Evolutionary conservation across 2,329 filamentous ascomycete genomes (phyloP).

Genomic region (Epichloe sibirici): DNA sequence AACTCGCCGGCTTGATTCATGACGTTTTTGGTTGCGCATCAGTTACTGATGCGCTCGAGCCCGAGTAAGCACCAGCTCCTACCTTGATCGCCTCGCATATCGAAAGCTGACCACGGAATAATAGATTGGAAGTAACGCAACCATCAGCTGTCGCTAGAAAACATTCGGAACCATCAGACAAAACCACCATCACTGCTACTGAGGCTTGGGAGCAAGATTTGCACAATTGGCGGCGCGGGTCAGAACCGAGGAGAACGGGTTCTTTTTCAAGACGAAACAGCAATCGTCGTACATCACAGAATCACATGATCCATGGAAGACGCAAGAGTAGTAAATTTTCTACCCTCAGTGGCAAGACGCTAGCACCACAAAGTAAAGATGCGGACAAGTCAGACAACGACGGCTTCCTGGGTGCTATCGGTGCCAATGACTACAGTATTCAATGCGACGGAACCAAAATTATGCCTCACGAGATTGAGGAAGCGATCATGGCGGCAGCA

Average conservation of each 20-base stretch:
- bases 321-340: background rate
- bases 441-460: conserved; percentile 40
- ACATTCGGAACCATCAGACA: background rate
- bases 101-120: background rate
- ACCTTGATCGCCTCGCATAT: no score
- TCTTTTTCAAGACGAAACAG: background rate
- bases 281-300: background rate
- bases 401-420: conserved; percentile 35
- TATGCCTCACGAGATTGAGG: conserved; percentile 35
- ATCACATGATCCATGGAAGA: background rate
- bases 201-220: background rate
- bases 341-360: background rate
- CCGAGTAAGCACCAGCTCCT: background rate
- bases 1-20: conserved; percentile 1
- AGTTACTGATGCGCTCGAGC: background rate
- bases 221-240: background rate
- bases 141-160: background rate
- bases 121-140: background rate
- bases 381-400: conserved; percentile 27
- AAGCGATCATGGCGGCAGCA: conserved; percentile 34
- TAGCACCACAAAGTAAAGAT: conserved; percentile 28
- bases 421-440: conserved; percentile 39
- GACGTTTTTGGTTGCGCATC: conserved; percentile 4
- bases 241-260: background rate
- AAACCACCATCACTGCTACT: background rate